These are phyloP conservation scores for Globisporangium megalacanthum DNA, from an alignment of 352 stramenopile species.

Conservation along the genomic window DNA sequence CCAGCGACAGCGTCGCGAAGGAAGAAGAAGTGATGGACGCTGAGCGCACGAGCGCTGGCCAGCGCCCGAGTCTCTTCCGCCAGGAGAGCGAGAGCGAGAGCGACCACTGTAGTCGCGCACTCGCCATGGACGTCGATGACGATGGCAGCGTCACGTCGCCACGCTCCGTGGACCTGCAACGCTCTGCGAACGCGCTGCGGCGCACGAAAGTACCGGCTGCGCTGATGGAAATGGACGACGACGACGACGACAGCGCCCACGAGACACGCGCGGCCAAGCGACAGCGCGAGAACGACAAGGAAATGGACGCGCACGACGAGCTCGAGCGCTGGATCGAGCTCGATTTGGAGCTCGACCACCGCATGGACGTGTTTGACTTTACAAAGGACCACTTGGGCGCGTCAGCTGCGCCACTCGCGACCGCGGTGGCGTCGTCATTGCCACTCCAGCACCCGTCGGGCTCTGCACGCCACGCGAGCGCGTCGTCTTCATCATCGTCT, in stretches of 20 bases:
- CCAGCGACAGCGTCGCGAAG: constrained; percentile 18
- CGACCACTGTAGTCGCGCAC: background rate
- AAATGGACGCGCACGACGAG: constrained; percentile 46
- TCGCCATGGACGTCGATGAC: constrained; percentile 15
- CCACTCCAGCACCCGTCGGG: background rate
- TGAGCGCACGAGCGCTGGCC: constrained; percentile 6
- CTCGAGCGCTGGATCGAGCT: constrained; percentile 61
- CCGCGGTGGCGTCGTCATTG: constrained; percentile 1
- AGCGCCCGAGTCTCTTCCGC: constrained; percentile 9
- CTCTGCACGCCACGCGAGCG: constrained; percentile 3
- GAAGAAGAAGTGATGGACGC: constrained; percentile 6
- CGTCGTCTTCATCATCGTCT: no score
- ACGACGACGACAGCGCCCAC: constrained; percentile 1
- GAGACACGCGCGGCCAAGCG: constrained; percentile 10
- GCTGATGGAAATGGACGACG: constrained; percentile 3
- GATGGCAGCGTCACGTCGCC: constrained; percentile 12
- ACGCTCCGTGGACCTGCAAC: constrained; percentile 12
- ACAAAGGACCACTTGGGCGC: constrained; percentile 12
- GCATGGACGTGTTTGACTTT: constrained; percentile 55
- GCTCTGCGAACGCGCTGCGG: background rate
- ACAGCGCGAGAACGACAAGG: constrained; percentile 16
- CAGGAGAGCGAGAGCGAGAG: constrained; percentile 6
- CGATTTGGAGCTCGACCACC: constrained; percentile 47
- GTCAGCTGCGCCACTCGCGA: background rate
- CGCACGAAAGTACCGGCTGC: constrained; percentile 2